These are phyloP conservation scores for Symbiodinium pilosum DNA, from an alignment of 73 alveolate species.

Conservation along the genomic window DNA sequence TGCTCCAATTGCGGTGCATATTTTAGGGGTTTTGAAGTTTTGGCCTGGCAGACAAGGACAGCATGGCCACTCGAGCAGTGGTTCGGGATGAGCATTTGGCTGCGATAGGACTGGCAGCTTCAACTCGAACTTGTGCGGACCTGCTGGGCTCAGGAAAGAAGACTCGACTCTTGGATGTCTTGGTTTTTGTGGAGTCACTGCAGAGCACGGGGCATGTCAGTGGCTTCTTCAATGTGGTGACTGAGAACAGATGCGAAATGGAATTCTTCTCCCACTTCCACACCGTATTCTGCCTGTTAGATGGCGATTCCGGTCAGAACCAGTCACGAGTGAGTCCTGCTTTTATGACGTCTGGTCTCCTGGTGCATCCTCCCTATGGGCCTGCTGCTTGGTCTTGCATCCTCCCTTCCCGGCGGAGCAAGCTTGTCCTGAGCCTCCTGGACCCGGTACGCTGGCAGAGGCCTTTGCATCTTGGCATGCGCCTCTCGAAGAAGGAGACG, in stretches of 20 bases:
- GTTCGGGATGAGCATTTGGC: background rate
- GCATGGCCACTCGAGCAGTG: background rate
- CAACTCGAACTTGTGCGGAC: background rate
- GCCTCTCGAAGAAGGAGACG: background rate
- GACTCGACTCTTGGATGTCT: background rate
- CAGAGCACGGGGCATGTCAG: constrained; percentile 13
- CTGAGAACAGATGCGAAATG: constrained; percentile 29
- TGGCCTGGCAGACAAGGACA: background rate
- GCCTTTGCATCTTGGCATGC: background rate
- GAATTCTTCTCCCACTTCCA: constrained; percentile 52
- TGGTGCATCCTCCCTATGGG: constrained; percentile 67
- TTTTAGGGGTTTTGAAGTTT: background rate
- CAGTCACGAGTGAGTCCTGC: background rate
- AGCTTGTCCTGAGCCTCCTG: background rate
- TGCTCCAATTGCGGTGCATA: too few species aligned
- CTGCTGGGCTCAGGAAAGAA: background rate
- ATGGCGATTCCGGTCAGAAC: background rate
- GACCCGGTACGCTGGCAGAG: constrained; percentile 1
- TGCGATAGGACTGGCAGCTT: constrained; percentile 18
- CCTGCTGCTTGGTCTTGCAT: constrained; percentile 49
- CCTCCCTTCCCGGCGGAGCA: background rate
- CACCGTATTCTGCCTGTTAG: background rate
- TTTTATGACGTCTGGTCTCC: constrained; percentile 43
- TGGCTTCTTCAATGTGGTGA: constrained; percentile 24
- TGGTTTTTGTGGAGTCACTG: constrained; percentile 14